phyloP scores from a whole-genome alignment of 116 monocot genomes.

The Phalaenopsis hybrid region DNA sequence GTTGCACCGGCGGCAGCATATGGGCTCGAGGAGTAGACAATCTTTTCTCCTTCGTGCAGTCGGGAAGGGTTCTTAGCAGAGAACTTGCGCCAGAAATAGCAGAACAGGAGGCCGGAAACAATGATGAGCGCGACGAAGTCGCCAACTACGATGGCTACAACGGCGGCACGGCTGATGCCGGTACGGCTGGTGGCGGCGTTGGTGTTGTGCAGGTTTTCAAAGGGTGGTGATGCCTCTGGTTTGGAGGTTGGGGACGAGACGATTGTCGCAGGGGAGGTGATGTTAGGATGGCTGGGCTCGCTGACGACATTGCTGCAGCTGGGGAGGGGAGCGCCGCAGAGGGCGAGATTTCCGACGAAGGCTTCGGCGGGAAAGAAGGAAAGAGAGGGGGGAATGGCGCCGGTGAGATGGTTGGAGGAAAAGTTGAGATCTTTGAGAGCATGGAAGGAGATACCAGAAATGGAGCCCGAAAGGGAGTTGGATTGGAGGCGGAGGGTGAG shows the following conservation, averaged over 20 bases:
- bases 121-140: conserved; percentile 55
- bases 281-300: conserved; percentile 6
- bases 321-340: conserved; percentile 64
- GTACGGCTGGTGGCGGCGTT: neutral
- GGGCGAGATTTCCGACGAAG: conserved; percentile 47
- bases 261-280: conserved; percentile 20
- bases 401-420: conserved; percentile 49
- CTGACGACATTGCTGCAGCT: conserved; percentile 19
- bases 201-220: neutral
- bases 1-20: neutral
- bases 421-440: conserved; percentile 61
- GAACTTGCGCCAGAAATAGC: conserved; percentile 83
- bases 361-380: conserved; percentile 38
- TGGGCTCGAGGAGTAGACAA: conserved; percentile 63
- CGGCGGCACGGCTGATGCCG: conserved; percentile 57
- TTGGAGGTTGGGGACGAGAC: conserved; percentile 44
- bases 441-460: conserved; percentile 38
- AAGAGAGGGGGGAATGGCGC: conserved; percentile 47
- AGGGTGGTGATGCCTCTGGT: conserved; percentile 26
- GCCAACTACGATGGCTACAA: conserved; percentile 60
- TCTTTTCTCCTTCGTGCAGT: conserved; percentile 79
- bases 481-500: conserved; percentile 63
- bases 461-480: conserved; percentile 55
- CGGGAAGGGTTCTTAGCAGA: conserved; percentile 23
- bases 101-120: conserved; percentile 60